Base-by-base conservation (phyloP, 108 stramenopile genomes). In the Seminavis robusta region DNA sequence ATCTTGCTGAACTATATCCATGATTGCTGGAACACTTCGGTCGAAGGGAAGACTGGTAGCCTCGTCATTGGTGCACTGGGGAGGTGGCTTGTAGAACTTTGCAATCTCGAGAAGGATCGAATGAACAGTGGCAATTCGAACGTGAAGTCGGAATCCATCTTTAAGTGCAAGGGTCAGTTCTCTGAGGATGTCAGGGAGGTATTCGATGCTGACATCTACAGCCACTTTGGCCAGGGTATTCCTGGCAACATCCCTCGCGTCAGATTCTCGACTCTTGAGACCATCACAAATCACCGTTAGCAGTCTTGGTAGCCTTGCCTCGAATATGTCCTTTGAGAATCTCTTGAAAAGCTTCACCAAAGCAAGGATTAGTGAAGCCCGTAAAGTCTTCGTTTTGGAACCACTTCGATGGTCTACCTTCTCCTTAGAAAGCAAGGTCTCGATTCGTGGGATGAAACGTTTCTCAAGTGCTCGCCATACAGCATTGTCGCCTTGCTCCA, bases 131-230 rank as follows among this genome's bases (percentile, higher is more conserved):
- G 94, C 89, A 30, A 80, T 66, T 56, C 91, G 72, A 10, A 93
- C 91, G 59, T 92, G 89, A 25, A 94, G 83, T 58, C 93, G 86
- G 65, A 95, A 98, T 24, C 98, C 98, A 39, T 93, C 87, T 25
- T 63, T 77, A 34, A 98, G 80, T 5, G 87, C 71, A 19, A 86
- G 51, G 1, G 87, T 72, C 25, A 98, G 52, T 60, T 95, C 90
- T 46, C 81, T 72, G 13, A 94, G 45, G 26, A 95, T 74, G 44
- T 94, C 85, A 33, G 74, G 68, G 31, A 90, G 77, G 63, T 80
- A 84, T 50, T 74, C 77, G 61, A 82, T 60, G 41, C 91, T 95
- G 34, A 96, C 60, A 7, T 65, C 62, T 10, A 52, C 58, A 5
- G 80, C 86, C 60, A 97, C 90, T 59, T 88, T 84, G 19, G 94